A percentile compares a stretch with the other conserved stretches of the same genome.
phyloP scores from a whole-genome alignment of 108 stramenopile species.

The Stephanodiscus minutulus region DNA sequence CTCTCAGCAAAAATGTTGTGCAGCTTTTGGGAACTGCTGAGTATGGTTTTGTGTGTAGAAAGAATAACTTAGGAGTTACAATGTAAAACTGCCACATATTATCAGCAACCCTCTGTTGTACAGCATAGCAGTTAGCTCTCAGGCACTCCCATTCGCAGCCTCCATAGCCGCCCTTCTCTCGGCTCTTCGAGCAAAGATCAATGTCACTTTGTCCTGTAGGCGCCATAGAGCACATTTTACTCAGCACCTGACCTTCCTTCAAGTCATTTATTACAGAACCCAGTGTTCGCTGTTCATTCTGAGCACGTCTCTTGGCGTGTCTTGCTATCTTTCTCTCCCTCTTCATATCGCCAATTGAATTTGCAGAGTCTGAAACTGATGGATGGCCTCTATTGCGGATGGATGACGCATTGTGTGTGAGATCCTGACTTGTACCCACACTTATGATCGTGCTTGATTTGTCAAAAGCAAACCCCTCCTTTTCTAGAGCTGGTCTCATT shows the following conservation, averaged over 20 bases:
- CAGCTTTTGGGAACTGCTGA: conserved; percentile 19
- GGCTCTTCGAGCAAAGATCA: conserved; percentile 77
- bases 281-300: neutral
- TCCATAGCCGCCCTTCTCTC: conserved; percentile 48
- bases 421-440: neutral
- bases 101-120: too few relatives aligned
- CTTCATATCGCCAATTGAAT: conserved; percentile 60
- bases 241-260: conserved; percentile 5
- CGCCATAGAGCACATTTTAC: neutral
- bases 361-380: conserved; percentile 19
- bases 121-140: too few relatives aligned
- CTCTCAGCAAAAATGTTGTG: conserved; percentile 26
- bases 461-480: neutral
- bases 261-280: neutral
- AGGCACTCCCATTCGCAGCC: neutral
- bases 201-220: conserved; percentile 28
- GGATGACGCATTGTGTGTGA: neutral
- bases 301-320: conserved; percentile 48
- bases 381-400: neutral
- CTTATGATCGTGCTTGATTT: neutral
- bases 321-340: conserved; percentile 59
- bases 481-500: neutral
- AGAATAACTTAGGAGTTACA: too few relatives aligned
- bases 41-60: neutral
- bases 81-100: too few relatives aligned